phyloP scores from a whole-genome alignment of 2,329 filamentous ascomycete species.

The Sporothrix luriei region DNA sequence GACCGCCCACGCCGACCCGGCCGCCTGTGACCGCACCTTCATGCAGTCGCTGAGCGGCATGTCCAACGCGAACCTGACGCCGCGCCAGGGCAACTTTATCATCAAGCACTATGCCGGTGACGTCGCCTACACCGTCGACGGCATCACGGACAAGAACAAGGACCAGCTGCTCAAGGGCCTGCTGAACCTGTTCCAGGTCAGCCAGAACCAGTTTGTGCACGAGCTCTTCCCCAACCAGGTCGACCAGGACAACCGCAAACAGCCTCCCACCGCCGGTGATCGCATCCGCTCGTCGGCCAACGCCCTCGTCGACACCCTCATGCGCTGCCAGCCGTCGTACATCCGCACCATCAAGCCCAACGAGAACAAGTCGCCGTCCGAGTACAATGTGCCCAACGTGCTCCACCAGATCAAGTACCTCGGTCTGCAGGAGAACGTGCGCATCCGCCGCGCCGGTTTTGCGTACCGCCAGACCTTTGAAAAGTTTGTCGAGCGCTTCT shows the following conservation, averaged over 20 bases:
- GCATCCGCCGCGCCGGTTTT: conserved; percentile 93
- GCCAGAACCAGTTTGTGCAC: conserved; percentile 83
- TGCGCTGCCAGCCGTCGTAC: conserved; percentile 97
- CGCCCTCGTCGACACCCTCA: conserved; percentile 88
- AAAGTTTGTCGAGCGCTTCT: conserved; percentile 97
- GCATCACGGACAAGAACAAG: conserved; percentile 99
- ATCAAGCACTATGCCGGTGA: conserved; percentile 99
- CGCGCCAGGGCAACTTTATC: conserved; percentile 92
- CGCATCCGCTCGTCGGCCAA: conserved; percentile 96
- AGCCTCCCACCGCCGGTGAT: conserved; percentile 92
- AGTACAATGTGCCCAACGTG: conserved; percentile 91
- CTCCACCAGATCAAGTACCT: conserved; percentile 99
- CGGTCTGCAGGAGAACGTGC: conserved; percentile 98
- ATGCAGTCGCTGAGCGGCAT: conserved; percentile 91
- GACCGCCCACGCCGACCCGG: conserved; percentile 94
- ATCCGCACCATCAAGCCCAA: conserved; percentile 99
- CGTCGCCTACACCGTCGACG: conserved; percentile 89
- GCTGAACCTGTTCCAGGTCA: conserved; percentile 80
- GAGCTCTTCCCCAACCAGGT: conserved; percentile 89
- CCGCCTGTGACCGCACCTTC: conserved; percentile 92
- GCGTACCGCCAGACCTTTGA: conserved; percentile 97
- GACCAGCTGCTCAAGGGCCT: conserved; percentile 94
- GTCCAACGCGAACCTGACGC: conserved; percentile 86
- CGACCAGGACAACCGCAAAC: conserved; percentile 91
- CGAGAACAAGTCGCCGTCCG: conserved; percentile 93